These are phyloP conservation scores for Syzygium oleosum DNA, from an alignment of 345 rosid genomes.

Conservation along the genomic window DNA sequence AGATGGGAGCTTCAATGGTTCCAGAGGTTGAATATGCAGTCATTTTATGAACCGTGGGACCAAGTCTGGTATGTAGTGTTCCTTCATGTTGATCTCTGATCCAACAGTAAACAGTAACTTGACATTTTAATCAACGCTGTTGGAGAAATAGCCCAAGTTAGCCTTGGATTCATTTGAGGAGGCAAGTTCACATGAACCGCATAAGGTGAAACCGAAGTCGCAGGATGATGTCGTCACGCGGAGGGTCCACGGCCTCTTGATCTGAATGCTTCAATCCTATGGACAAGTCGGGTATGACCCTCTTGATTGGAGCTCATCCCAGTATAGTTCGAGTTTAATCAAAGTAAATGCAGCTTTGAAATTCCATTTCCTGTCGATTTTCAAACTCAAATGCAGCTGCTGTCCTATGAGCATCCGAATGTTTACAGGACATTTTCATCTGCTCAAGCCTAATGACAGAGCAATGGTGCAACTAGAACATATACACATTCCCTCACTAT, in stretches of 20 bases:
- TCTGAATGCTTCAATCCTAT: not conserved
- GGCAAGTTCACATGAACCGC: not conserved
- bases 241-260: not conserved
- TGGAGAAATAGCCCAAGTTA: not conserved
- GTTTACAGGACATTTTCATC: not conserved
- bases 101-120: not conserved
- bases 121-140: not conserved
- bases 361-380: not conserved
- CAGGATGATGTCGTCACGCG: not conserved
- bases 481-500: not conserved
- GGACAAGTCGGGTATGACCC: not conserved
- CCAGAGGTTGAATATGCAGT: not conserved
- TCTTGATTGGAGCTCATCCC: not conserved
- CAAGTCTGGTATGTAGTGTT: fast-evolving
- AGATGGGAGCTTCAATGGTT: not conserved
- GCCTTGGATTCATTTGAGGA: not conserved
- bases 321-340: not conserved
- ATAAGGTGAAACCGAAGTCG: not conserved
- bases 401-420: not conserved
- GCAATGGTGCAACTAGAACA: not conserved
- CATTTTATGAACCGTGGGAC: not conserved
- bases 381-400: not conserved
- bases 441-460: not conserved
- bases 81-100: not conserved
- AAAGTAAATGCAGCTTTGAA: too few relatives aligned